Evolutionary conservation across 1,284 basidiomycete genomes (phyloP), one percentile per base, ranked within the genome.

Genomic region (Tetrapyrgos nigripes): DNA sequence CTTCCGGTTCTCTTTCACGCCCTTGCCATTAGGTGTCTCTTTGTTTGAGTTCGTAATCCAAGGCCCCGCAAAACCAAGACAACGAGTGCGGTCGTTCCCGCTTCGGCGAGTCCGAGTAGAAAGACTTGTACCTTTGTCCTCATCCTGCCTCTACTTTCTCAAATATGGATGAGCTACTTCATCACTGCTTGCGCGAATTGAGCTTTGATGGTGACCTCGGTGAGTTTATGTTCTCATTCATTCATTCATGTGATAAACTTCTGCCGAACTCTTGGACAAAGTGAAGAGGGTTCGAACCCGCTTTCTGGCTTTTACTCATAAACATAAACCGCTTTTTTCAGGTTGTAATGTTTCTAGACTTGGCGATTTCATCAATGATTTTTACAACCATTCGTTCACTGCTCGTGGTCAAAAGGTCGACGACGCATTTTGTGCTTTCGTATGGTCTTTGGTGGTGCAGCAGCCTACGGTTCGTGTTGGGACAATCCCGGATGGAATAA

Each of bases 81-180:
- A n/a, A n/a, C n/a, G n/a, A n/a, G n/a, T n/a, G n/a, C n/a, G n/a
- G n/a, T n/a, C n/a, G n/a, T n/a, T n/a, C n/a, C n/a, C n/a, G n/a
- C n/a, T n/a, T n/a, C n/a, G n/a, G n/a, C n/a, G n/a, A n/a, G n/a
- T n/a, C n/a, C n/a, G n/a, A n/a, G n/a, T n/a, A n/a, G n/a, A n/a
- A n/a, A n/a, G n/a, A n/a, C n/a, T n/a, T n/a, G n/a, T n/a, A n/a
- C n/a, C n/a, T n/a, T n/a, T n/a, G n/a, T n/a, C n/a, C n/a, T n/a
- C n/a, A n/a, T n/a, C n/a, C n/a, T n/a, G n/a, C n/a, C n/a, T n/a
- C n/a, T n/a, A n/a, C n/a, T n/a, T n/a, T n/a, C n/a, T n/a, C n/a
- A n/a, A n/a, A n/a, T n/a, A 91, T 93, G 85, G 92, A 93, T 71
- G 86, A 91, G 64, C 84, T 93, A 55, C 73, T 93, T 40, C 84